Percentiles rank a stretch among this genome's conserved stretches.
Evolutionary conservation across 768 basidiomycete species (phyloP).

Genomic region (Rhodotorula graminis): DNA sequence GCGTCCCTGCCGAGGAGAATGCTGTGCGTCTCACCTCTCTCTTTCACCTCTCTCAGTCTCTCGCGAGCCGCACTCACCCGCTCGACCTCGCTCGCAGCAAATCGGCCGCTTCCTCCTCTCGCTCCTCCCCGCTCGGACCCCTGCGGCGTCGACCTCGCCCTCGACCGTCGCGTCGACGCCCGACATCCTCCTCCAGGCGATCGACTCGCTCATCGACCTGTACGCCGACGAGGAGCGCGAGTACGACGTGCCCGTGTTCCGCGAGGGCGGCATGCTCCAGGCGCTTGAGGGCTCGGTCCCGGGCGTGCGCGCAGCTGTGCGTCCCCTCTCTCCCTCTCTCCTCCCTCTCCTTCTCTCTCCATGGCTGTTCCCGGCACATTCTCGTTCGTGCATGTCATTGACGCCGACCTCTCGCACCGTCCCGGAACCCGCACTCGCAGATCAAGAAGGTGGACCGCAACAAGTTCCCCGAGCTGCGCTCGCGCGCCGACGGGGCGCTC

Average conservation of each 20-base stretch:
- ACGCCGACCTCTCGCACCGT: neutral
- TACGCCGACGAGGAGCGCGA: conserved; percentile 50
- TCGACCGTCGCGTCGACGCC: conserved; percentile 11
- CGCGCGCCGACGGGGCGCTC: conserved; percentile 48
- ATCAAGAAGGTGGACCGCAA: conserved; percentile 49
- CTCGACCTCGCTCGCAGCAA: conserved; percentile 25
- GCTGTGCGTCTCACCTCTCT: conserved; percentile 40
- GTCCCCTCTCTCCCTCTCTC: conserved; percentile 30
- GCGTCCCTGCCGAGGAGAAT: conserved; percentile 47
- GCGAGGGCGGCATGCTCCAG: conserved; percentile 42
- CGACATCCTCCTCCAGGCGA: conserved; percentile 44
- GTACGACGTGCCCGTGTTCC: conserved; percentile 49
- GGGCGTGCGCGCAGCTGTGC: conserved; percentile 46
- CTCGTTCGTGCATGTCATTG: too few relatives aligned
- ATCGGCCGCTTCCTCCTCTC: conserved; percentile 46
- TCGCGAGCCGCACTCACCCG: neutral
- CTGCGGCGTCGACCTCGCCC: neutral
- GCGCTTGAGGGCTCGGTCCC: conserved; percentile 43
- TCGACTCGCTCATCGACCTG: conserved; percentile 51
- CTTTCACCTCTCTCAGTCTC: neutral
- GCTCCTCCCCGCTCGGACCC: conserved; percentile 18
- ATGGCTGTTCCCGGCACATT: too few relatives aligned
- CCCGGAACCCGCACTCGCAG: conserved; percentile 32
- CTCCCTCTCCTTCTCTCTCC: neutral
- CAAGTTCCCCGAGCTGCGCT: conserved; percentile 46